These are phyloP conservation scores for Nothomitra cinnamomea DNA, from an alignment of 2,329 filamentous ascomycete genomes.

Conservation along the genomic window DNA sequence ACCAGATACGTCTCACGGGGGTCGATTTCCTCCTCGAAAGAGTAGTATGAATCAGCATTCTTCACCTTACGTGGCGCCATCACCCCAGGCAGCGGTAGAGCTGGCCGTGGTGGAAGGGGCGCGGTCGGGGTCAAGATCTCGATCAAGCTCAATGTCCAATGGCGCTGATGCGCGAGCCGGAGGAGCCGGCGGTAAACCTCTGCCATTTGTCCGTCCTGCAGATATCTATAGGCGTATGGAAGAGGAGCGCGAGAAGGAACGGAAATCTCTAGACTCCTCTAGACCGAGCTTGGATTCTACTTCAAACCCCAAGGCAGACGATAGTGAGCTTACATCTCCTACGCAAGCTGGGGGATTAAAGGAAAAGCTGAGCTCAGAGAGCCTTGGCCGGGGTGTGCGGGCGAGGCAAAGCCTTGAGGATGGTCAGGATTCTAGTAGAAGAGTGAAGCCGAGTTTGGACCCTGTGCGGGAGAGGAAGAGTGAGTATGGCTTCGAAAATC, in stretches of 20 bases:
- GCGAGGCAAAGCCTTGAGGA: slow-evolving; percentile 16
- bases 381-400: not conserved
- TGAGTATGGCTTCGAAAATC: slow-evolving; percentile 37
- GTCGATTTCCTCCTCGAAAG: slow-evolving; percentile 40
- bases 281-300: slow-evolving; percentile 38
- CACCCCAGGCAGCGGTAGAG: slow-evolving; percentile 6
- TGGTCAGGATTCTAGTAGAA: slow-evolving; percentile 18
- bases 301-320: not conserved
- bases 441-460: slow-evolving; percentile 28
- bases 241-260: slow-evolving; percentile 43
- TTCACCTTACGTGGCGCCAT: slow-evolving; percentile 6
- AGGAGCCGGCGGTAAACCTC: slow-evolving; percentile 29
- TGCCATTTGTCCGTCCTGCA: slow-evolving; percentile 52
- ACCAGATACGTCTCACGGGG: slow-evolving; percentile 9
- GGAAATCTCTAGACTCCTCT: slow-evolving; percentile 38
- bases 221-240: slow-evolving; percentile 61
- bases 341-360: not conserved
- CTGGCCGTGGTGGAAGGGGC: slow-evolving; percentile 2
- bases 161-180: not conserved
- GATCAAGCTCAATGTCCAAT: not conserved
- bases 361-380: slow-evolving; percentile 2
- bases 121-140: not conserved
- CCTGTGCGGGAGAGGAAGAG: slow-evolving; percentile 41
- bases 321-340: not conserved
- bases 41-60: slow-evolving; percentile 39